Evolutionary conservation across 106 monocot genomes (phyloP).

Genomic region (Gastrodia elata): DNA sequence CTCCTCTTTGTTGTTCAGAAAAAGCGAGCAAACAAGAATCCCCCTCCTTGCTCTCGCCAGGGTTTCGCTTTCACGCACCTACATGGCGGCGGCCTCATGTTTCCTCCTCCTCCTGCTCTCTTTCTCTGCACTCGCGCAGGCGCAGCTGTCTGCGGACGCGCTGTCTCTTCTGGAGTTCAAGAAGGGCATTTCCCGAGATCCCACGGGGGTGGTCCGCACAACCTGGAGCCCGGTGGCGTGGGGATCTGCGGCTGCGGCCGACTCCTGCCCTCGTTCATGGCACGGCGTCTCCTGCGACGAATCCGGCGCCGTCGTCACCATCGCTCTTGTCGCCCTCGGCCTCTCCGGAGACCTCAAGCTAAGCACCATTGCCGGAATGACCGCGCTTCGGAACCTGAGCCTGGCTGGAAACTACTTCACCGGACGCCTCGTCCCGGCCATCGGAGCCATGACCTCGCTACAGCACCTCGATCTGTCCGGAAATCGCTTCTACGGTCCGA

Average conservation of each 20-base stretch:
- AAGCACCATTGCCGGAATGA: slow-evolving; percentile 33
- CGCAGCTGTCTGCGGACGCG: slow-evolving; percentile 27
- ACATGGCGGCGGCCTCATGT: not conserved
- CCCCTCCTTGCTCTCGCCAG: not conserved
- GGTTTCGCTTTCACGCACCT: not conserved
- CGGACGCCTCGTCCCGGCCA: slow-evolving; percentile 50
- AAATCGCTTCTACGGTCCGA: slow-evolving; percentile 73
- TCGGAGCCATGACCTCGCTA: slow-evolving; percentile 49
- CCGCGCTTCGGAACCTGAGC: slow-evolving; percentile 38
- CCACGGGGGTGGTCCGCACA: slow-evolving; percentile 25
- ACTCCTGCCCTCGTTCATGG: slow-evolving; percentile 13
- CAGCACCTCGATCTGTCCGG: slow-evolving; percentile 64
- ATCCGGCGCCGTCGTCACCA: slow-evolving; percentile 28
- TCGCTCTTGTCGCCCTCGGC: slow-evolving; percentile 42
- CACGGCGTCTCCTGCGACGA: slow-evolving; percentile 42
- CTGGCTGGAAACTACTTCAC: slow-evolving; percentile 68
- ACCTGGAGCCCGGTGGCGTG: slow-evolving; percentile 31
- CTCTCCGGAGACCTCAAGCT: slow-evolving; percentile 74
- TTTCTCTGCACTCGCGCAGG: not conserved
- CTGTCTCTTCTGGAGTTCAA: slow-evolving; percentile 72
- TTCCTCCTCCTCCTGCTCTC: slow-evolving; percentile 12
- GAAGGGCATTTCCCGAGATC: slow-evolving; percentile 52
- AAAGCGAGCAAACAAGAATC: not conserved
- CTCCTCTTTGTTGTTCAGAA: not conserved
- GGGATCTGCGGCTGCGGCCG: slow-evolving; percentile 5